Conservation (phyloP, 352 stramenopile species). For the Pythium aquatile region DNA sequence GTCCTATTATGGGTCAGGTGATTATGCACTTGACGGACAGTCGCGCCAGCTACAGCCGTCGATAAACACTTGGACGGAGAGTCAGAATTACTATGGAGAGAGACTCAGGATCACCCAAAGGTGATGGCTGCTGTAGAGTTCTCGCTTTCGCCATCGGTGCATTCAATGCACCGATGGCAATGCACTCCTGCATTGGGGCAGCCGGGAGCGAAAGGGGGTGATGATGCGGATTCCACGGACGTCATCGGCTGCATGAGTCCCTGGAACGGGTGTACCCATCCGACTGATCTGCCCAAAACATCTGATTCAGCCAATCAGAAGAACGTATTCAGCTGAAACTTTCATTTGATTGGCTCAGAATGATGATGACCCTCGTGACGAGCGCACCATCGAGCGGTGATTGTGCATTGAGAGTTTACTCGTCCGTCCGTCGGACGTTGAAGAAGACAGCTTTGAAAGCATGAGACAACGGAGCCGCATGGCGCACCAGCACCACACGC, state of each 20-base stretch:
- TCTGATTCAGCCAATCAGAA: neutral
- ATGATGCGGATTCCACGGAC: neutral
- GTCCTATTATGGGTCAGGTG: neutral
- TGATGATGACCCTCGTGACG: neutral
- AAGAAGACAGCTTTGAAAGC: neutral
- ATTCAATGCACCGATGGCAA: too few relatives aligned
- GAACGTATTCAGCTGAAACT: neutral
- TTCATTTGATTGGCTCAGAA: neutral
- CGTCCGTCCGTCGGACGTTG: neutral
- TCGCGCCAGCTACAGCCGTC: neutral
- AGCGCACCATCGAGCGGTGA: neutral
- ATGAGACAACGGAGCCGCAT: neutral
- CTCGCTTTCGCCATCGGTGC: too few relatives aligned
- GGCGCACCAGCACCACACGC: neutral
- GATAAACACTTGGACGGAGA: neutral
- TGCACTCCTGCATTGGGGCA: neutral
- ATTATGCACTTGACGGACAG: slow-evolving; percentile 1
- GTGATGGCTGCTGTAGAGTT: neutral
- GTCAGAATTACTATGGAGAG: neutral
- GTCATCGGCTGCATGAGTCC: slow-evolving; percentile 1
- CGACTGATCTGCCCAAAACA: neutral
- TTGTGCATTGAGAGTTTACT: neutral
- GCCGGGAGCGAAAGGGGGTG: neutral
- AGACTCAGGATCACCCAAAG: neutral
- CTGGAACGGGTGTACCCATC: neutral